Evolutionary conservation across 108 stramenopile genomes (phyloP).

Genomic region (Nitzschia sp.): DNA sequence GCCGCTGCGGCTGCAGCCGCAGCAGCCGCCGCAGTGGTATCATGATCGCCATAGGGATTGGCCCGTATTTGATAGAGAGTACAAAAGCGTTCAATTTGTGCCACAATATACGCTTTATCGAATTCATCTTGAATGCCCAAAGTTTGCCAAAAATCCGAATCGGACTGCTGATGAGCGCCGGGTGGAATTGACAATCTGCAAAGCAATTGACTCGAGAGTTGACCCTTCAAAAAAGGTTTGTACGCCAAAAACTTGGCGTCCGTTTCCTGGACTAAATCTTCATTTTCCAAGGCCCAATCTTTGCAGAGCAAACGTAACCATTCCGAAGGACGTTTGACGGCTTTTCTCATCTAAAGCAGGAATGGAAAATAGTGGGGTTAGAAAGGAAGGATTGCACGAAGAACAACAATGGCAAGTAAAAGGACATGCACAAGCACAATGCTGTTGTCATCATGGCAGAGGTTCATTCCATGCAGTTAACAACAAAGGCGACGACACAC

Average conservation of each 20-base stretch:
- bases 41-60: not conserved
- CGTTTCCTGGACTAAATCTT: constrained; percentile 47
- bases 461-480: not conserved
- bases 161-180: not conserved
- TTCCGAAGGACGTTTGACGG: constrained; percentile 68
- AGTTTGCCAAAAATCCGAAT: constrained; percentile 73
- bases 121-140: constrained; percentile 73
- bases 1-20: constrained; percentile 20
- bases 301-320: constrained; percentile 71
- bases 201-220: constrained; percentile 60
- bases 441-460: not conserved
- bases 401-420: not conserved
- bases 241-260: constrained; percentile 66
- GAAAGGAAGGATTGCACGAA: no score
- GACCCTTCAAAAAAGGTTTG: constrained; percentile 76
- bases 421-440: not conserved
- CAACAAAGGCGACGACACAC: not conserved
- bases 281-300: constrained; percentile 69
- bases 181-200: constrained; percentile 65
- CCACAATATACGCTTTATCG: constrained; percentile 74
- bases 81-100: constrained; percentile 75
- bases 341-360: constrained; percentile 81
- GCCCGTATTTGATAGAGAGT: constrained; percentile 67
- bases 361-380: no score
- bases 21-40: constrained; percentile 1